These are phyloP conservation scores for Fusarium sp. DNA, from an alignment of 2,329 filamentous ascomycete genomes.

Conservation along the genomic window DNA sequence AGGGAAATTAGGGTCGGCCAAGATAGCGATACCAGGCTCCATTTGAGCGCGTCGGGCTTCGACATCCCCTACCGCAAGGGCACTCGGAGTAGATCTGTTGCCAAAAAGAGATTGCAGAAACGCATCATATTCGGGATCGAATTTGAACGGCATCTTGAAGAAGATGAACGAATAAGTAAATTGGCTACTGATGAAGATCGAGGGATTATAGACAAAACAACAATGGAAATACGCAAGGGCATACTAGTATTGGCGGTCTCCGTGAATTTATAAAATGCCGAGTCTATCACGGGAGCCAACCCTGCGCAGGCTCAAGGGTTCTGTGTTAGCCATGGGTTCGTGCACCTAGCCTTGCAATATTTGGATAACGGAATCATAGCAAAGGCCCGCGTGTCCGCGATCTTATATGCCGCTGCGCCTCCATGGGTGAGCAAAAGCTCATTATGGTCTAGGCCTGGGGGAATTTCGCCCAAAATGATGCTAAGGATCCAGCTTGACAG, in stretches of 20 bases:
- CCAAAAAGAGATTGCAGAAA: neutral
- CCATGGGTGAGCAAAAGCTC: too few species aligned
- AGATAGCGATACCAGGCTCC: neutral
- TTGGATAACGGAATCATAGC: too few species aligned
- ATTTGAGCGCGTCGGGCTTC: neutral
- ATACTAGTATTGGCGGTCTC: neutral
- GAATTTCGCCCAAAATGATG: neutral
- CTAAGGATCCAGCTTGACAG: neutral
- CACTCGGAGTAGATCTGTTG: neutral
- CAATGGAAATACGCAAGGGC: fast-evolving
- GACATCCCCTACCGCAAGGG: neutral
- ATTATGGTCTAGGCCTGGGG: neutral
- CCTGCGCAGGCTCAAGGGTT: neutral
- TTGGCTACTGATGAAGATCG: neutral
- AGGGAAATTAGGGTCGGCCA: neutral
- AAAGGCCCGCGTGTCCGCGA: neutral
- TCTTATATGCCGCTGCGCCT: neutral
- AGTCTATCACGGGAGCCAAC: neutral
- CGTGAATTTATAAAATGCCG: neutral
- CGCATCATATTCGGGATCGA: neutral
- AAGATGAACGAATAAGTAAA: too few species aligned
- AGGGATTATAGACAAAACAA: neutral
- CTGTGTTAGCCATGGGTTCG: neutral
- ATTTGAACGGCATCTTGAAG: neutral
- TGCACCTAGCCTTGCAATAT: neutral